A percentile compares a stretch with the other conserved stretches of the same genome.
Evolutionary conservation across 257 asterid species (phyloP).

Genomic region (Thymus mandschuricus): DNA sequence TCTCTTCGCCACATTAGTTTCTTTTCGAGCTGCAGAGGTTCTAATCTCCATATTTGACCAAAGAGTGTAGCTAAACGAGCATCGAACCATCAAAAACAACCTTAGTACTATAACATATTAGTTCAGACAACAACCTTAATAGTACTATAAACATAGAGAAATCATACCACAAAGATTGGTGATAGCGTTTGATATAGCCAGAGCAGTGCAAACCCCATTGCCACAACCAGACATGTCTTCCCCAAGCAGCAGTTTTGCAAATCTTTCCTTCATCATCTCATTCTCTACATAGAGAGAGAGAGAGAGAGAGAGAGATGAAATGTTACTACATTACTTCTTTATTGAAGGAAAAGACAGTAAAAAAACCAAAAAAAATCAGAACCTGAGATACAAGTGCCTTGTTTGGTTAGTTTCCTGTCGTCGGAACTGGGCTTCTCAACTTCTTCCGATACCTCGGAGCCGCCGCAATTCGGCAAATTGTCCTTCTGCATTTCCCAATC

Average conservation of each 20-base stretch:
- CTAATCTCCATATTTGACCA: conserved; percentile 91
- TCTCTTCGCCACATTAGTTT: conserved; percentile 80
- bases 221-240: conserved; percentile 96
- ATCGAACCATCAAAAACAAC: conserved; percentile 6
- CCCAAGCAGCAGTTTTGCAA: conserved; percentile 81
- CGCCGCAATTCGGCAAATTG: not conserved
- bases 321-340: not conserved
- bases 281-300: conserved; percentile 39
- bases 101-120: not conserved
- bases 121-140: not conserved
- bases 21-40: conserved; percentile 64
- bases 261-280: conserved; percentile 89
- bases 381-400: conserved; percentile 68
- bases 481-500: conserved; percentile 7
- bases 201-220: conserved; percentile 82
- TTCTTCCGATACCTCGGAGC: conserved; percentile 36
- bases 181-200: conserved; percentile 87
- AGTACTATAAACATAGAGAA: not conserved
- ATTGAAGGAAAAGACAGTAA: not conserved
- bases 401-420: conserved; percentile 53
- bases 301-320: not conserved
- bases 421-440: conserved; percentile 42
- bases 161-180: conserved; percentile 81
- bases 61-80: conserved; percentile 65
- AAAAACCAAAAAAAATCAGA: not conserved